phyloP scores from a whole-genome alignment of 163 green algal species.

The Scenedesmus sp. region DNA sequence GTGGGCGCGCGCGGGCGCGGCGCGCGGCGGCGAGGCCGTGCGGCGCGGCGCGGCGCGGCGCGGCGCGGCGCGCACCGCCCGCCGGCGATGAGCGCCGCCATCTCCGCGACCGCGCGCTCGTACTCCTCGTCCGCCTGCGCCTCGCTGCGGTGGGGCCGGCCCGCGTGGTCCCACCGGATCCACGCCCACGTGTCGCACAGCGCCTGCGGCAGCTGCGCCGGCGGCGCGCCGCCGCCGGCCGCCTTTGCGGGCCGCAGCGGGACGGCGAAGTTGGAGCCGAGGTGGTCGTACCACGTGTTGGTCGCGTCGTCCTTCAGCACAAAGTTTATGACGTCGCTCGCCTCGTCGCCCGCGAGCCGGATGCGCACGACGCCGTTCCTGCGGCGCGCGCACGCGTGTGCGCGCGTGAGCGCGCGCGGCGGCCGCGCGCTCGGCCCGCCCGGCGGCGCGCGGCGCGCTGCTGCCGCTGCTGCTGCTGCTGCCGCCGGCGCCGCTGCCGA shows the following conservation, averaged over 20 bases:
- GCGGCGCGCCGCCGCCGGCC: not conserved
- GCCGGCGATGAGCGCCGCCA: conserved; percentile 51
- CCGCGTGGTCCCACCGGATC: conserved; percentile 93
- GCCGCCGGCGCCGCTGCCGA: too few relatives aligned
- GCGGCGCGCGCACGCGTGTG: not conserved
- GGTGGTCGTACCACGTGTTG: conserved; percentile 89
- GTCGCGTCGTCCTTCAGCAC: conserved; percentile 92
- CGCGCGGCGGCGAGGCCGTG: not conserved
- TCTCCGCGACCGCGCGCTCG: conserved; percentile 52
- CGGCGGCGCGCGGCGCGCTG: too few relatives aligned
- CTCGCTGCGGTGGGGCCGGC: conserved; percentile 78
- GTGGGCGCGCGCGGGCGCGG: not conserved
- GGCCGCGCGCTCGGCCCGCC: too few relatives aligned
- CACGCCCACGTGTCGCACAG: conserved; percentile 96
- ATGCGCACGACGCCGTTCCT: conserved; percentile 65
- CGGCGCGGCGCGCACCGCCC: conserved; percentile 11
- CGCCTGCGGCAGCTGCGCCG: conserved; percentile 72
- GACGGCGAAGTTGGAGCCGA: conserved; percentile 91
- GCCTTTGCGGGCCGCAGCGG: conserved; percentile 48
- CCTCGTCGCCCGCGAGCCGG: conserved; percentile 71
- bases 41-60: not conserved
- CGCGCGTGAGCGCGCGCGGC: too few relatives aligned
- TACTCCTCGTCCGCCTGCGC: conserved; percentile 48
- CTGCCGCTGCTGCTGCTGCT: not conserved
- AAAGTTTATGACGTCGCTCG: conserved; percentile 92